Base-by-base conservation (phyloP, 2,329 filamentous ascomycete genomes). In the Fusarium coicis region DNA sequence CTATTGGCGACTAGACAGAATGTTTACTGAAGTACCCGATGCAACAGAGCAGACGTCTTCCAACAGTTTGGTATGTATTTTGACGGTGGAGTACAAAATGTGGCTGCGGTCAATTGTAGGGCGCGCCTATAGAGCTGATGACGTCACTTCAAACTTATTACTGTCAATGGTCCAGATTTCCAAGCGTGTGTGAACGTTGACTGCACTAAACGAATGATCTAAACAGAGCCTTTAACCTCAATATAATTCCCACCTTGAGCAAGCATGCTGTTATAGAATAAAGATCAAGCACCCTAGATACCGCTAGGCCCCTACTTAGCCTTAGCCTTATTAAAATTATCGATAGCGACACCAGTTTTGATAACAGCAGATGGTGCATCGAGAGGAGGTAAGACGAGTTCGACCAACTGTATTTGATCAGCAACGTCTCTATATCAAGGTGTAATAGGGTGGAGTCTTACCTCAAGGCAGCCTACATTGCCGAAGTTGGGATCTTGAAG, bases 301-400 rank as follows among this genome's bases (percentile, higher is more conserved):
- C 4, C 2, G 5, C 55, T 21, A 10, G 21, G 12, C 8, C 21
- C 26, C 34, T 63, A n/a, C 19, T 28, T 15, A 40, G 42, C 18
- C 7, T 30, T 63, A 6, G 60, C 42, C 11, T 63, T 63, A 10
- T 63, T 47, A 5, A 47, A 63, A 10, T 16, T 42, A 47, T 63
- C 53, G 10, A 63, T 59, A 9, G 53, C 60, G 12, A 34, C 42
- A 28, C 60, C 53, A 7, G 53, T 59, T 28, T 59, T 63, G 28
- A 59, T 63, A 10, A 63, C 60, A 28, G 59, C 53, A 2, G 34
- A 63, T 0, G 53, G 53, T 26, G 34, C 53, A n/a, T 63, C 42
- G 2, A 63, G 53, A 28, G 52, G 32, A 9, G 34, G 34, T 2
- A 59, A 23, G 2, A 47, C 9, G 16, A 63, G 53, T 28, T 63